phyloP scores from a whole-genome alignment of 2,329 filamentous ascomycete species.

The Trichoderma semiorbis region DNA sequence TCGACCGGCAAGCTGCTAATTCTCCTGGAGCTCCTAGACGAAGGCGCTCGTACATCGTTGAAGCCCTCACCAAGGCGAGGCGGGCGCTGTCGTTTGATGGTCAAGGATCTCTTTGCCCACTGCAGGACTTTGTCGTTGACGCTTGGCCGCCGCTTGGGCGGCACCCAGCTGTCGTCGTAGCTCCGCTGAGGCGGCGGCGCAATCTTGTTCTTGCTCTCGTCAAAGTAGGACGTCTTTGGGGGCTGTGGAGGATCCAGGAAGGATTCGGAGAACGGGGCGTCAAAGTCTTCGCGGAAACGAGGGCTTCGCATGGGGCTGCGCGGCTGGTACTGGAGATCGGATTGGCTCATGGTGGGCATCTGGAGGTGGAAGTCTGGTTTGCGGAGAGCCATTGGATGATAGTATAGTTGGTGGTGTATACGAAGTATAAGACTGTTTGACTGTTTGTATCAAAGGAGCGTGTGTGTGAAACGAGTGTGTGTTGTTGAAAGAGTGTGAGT shows the following conservation, averaged over 20 bases:
- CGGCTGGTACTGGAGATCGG: conserved; percentile 9
- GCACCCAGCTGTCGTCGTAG: conserved; percentile 28
- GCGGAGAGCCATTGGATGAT: conserved; percentile 26
- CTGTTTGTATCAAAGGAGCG: neutral
- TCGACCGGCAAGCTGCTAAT: neutral
- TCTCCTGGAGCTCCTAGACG: conserved; percentile 4
- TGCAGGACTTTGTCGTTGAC: conserved; percentile 34
- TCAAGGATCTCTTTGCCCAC: conserved; percentile 35
- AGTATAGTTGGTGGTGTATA: neutral
- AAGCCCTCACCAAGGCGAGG: conserved; percentile 25
- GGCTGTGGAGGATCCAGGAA: conserved; percentile 34
- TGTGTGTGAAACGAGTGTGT: neutral
- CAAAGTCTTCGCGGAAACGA: conserved; percentile 38
- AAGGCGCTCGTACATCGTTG: conserved; percentile 13
- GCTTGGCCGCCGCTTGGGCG: conserved; percentile 27
- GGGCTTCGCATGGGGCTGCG: conserved; percentile 28
- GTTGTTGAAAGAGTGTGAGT: neutral
- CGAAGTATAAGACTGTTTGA: neutral
- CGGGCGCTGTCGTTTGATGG: conserved; percentile 26
- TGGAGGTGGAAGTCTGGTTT: conserved; percentile 29
- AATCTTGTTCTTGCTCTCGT: conserved; percentile 27
- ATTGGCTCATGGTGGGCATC: conserved; percentile 25
- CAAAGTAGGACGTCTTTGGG: conserved; percentile 29
- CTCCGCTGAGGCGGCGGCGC: conserved; percentile 17
- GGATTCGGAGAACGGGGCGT: conserved; percentile 37